Base-by-base conservation (phyloP, 768 basidiomycete species). In the Suillus discolor region DNA sequence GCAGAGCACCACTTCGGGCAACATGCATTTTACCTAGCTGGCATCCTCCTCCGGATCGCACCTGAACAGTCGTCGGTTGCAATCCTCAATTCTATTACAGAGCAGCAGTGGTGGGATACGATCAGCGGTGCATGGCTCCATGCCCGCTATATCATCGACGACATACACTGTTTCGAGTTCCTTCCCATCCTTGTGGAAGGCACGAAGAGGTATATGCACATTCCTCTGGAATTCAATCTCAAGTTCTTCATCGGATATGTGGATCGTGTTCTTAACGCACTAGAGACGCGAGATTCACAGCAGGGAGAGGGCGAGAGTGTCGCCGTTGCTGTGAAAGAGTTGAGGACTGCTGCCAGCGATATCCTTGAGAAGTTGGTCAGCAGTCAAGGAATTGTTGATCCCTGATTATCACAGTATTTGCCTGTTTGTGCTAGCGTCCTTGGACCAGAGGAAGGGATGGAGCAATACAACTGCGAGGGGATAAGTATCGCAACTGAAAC, bases 51-150 rank as follows among this genome's bases (percentile, higher is more conserved):
- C 51, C 51, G 8, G 4, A 31, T 53, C 28, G 28, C 51, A 53
- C 16, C 28, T 28, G 51, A 28, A 9, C 28, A 18, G 4, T 18
- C 4, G 2, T 53, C 51, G 8, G 16, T 18, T 11, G 2, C 51
- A 53, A 1, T 16, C 4, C 51, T 31, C 51, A 16, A 28, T 18
- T 9, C 28, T 18, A 53, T 53, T 16, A 31, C 51, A 53, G 51
- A 11, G 8, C 7, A 18, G 16, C 51, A 53, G 51, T 53, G 51
- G 51, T 53, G 51, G 51, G 25, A 28, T 8, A 9, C 11, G 8
- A 53, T 53, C 0, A 49, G 13, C 0, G 0, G 0, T 2, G 47
- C 47, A 49, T 49, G 47, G 47, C 0, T 1, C n/a, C 1, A 2
- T 2, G 11, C n/a, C 45, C 0, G 1, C 1, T 2, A 2, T 23